These are phyloP conservation scores for Rhododendron molle DNA, from an alignment of 148 eudicot genomes.

Conservation along the genomic window DNA sequence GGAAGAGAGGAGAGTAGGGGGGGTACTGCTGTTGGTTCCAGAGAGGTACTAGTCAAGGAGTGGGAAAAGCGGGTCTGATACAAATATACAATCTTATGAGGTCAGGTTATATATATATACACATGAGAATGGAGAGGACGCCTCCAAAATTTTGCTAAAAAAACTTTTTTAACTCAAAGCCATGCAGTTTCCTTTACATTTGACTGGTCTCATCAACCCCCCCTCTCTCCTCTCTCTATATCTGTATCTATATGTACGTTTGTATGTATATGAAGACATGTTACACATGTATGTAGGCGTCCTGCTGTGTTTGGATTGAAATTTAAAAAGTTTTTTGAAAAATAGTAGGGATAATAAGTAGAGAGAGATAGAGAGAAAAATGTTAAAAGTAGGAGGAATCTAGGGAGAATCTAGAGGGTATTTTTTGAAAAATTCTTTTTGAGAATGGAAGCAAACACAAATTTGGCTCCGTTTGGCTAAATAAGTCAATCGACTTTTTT, in stretches of 20 bases:
- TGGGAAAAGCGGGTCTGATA: conserved; percentile 12
- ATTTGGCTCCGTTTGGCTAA: too few species aligned
- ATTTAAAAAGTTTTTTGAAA: too few species aligned
- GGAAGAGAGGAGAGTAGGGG: conserved; percentile 19
- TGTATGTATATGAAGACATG: neutral
- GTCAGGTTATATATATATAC: conserved; percentile 1
- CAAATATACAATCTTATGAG: conserved; percentile 7
- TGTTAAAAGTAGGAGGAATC: too few species aligned
- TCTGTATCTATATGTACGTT: too few species aligned
- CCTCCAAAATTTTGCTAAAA: neutral
- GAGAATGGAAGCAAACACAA: too few species aligned
- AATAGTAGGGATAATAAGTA: too few species aligned
- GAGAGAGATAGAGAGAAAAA: too few species aligned
- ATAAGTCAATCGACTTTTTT: too few species aligned
- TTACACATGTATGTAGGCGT: too few species aligned
- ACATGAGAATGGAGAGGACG: conserved; percentile 5
- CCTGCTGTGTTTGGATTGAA: too few species aligned
- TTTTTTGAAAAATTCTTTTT: too few species aligned
- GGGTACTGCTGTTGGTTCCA: neutral
- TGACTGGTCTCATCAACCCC: conserved; percentile 18
- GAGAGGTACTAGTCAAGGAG: neutral
- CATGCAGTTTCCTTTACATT: conserved; percentile 11
- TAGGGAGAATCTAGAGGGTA: too few species aligned
- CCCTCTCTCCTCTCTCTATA: neutral
- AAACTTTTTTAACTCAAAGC: neutral